Evolutionary conservation across 2,329 filamentous ascomycete species (phyloP).

Genomic region (Alternaria conjuncta): DNA sequence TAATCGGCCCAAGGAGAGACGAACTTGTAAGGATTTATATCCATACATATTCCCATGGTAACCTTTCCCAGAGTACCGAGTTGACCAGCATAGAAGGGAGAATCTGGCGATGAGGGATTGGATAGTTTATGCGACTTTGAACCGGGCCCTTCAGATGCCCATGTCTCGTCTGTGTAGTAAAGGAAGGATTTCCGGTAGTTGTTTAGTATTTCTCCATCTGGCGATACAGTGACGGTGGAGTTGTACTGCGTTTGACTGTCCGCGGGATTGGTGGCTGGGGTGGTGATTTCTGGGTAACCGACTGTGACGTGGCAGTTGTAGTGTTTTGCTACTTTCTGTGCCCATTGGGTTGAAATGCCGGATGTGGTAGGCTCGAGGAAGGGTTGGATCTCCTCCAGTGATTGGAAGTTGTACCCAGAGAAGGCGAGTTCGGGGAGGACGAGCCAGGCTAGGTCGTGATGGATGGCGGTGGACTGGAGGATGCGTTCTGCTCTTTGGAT

Average conservation of each 20-base stretch:
- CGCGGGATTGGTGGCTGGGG: constrained; percentile 24
- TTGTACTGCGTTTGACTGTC: constrained; percentile 59
- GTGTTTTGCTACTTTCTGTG: constrained; percentile 68
- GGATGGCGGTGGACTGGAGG: constrained; percentile 57
- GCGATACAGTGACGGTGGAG: constrained; percentile 63
- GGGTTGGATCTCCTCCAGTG: constrained; percentile 69
- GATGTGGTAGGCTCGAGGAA: constrained; percentile 70
- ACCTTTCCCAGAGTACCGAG: constrained; percentile 47
- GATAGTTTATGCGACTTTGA: constrained; percentile 28
- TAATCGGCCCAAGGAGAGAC: constrained; percentile 63
- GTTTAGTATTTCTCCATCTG: constrained; percentile 59
- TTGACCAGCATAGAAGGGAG: constrained; percentile 45
- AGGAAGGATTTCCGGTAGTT: constrained; percentile 71
- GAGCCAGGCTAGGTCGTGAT: constrained; percentile 66
- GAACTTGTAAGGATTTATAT: constrained; percentile 69
- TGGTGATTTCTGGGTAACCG: constrained; percentile 72
- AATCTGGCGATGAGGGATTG: constrained; percentile 24
- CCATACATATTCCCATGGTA: constrained; percentile 61
- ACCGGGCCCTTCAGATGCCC: constrained; percentile 62
- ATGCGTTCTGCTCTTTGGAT: constrained; percentile 71
- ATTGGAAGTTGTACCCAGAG: constrained; percentile 81
- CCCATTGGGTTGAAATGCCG: constrained; percentile 76
- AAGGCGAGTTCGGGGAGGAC: constrained; percentile 81
- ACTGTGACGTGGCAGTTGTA: constrained; percentile 71
- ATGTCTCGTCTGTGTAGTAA: constrained; percentile 71